phyloP scores from a whole-genome alignment of 805 yeast species.

The Metschnikowia picachoensis region DNA sequence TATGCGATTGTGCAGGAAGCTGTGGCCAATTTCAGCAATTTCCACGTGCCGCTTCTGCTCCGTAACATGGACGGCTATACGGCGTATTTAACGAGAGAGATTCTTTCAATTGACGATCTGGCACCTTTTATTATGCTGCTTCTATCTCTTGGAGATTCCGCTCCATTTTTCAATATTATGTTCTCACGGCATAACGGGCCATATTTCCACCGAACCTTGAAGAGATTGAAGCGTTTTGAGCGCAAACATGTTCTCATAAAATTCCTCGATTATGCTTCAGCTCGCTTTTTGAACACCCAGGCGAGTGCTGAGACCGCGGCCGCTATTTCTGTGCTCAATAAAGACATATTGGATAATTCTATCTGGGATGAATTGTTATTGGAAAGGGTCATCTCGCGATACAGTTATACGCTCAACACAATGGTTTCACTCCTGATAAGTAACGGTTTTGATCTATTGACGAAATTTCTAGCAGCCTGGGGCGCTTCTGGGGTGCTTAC shows the following conservation, averaged over 20 bases:
- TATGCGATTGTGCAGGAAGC: conserved; percentile 27
- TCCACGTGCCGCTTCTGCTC: conserved; percentile 13
- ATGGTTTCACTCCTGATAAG: conserved; percentile 10
- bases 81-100: conserved; percentile 17
- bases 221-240: conserved; percentile 25
- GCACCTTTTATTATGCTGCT: conserved; percentile 22
- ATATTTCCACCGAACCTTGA: conserved; percentile 6
- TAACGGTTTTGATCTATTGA: background rate
- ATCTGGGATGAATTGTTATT: conserved; percentile 20
- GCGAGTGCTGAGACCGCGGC: conserved; percentile 6
- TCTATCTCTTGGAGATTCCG: conserved; percentile 19
- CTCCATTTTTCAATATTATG: conserved; percentile 22
- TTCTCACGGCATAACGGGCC: conserved; percentile 14
- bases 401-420: conserved; percentile 10
- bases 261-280: conserved; percentile 13
- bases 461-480: conserved; percentile 14
- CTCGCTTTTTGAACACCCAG: conserved; percentile 9
- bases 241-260: conserved; percentile 19
- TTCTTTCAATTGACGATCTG: conserved; percentile 15
- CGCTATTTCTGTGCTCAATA: conserved; percentile 19
- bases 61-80: conserved; percentile 20
- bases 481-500: conserved; percentile 36
- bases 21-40: conserved; percentile 8
- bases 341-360: conserved; percentile 13
- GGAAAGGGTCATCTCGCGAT: conserved; percentile 19